phyloP scores from a whole-genome alignment of 2,329 filamentous ascomycete genomes.

The Colletotrichum aenigma region DNA sequence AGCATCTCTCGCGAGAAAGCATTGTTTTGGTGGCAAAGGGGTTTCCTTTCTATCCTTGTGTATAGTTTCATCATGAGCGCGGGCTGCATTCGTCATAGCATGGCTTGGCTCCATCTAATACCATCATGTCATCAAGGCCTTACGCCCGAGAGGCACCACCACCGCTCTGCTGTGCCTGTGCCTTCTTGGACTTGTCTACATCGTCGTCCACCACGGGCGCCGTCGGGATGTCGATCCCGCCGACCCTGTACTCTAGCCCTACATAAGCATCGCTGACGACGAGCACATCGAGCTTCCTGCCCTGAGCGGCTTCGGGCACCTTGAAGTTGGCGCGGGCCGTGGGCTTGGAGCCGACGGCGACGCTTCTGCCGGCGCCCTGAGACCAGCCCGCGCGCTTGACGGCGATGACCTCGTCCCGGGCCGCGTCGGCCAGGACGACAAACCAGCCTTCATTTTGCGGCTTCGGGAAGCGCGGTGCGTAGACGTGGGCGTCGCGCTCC shows the following conservation, averaged over 20 bases:
- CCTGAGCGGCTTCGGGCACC: conserved; percentile 57
- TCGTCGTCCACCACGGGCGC: conserved; percentile 53
- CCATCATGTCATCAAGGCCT: not conserved
- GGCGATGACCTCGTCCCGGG: conserved; percentile 78
- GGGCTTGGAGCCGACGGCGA: conserved; percentile 49
- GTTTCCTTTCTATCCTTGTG: not conserved
- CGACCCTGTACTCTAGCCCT: conserved; percentile 65
- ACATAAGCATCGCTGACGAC: conserved; percentile 90
- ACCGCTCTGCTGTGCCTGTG: conserved; percentile 10
- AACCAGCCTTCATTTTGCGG: conserved; percentile 95
- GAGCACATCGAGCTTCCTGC: conserved; percentile 71
- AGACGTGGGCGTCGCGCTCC: conserved; percentile 75
- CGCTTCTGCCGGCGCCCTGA: conserved; percentile 24
- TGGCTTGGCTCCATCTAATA: not conserved
- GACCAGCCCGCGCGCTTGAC: conserved; percentile 86
- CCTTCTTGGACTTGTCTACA: conserved; percentile 47
- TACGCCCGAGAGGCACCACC: not conserved
- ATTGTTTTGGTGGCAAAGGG: not conserved
- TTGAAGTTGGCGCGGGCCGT: conserved; percentile 63
- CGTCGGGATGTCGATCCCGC: conserved; percentile 56
- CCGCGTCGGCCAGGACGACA: conserved; percentile 72
- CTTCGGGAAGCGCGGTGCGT: conserved; percentile 89
- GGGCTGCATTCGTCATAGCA: not conserved
- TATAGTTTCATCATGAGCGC: not conserved
- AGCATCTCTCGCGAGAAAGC: conserved; percentile 5